Evolutionary conservation across 1,284 basidiomycete species (phyloP).

Genomic region (Cutaneotrichosporon curvatum): DNA sequence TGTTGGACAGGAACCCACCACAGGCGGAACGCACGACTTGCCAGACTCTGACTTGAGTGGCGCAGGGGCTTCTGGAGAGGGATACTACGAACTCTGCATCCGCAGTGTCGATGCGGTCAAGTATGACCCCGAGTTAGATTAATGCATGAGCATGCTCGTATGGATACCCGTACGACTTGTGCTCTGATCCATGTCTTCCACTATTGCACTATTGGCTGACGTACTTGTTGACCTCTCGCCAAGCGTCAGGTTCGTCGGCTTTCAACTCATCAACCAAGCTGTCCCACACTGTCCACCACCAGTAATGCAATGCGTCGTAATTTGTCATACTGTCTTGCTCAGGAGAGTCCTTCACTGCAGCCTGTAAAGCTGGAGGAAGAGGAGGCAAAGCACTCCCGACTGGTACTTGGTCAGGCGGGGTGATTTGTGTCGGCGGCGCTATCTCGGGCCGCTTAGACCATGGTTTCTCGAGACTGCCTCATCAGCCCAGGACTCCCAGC

Average conservation of each 20-base stretch:
- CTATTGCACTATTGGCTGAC: conserved; percentile 13
- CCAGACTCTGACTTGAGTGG: not conserved
- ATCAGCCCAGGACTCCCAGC: no score
- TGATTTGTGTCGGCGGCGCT: not conserved
- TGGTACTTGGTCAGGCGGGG: not conserved
- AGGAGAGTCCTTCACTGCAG: conserved; percentile 22
- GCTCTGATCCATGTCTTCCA: no score
- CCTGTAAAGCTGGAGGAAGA: conserved; percentile 12
- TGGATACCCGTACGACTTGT: not conserved
- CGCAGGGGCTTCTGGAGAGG: conserved; percentile 23
- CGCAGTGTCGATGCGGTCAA: conserved; percentile 43
- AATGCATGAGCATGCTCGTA: not conserved
- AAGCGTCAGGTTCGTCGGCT: conserved; percentile 22
- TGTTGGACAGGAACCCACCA: conserved; percentile 12
- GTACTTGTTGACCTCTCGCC: conserved; percentile 32
- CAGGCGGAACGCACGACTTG: not conserved
- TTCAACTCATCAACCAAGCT: conserved; percentile 36
- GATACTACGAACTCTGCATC: conserved; percentile 49
- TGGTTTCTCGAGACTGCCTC: conserved; percentile 46
- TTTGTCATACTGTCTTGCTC: conserved; percentile 29
- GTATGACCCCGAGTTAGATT: conserved; percentile 36
- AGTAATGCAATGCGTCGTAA: conserved; percentile 38
- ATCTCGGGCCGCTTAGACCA: conserved; percentile 30
- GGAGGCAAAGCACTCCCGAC: not conserved
- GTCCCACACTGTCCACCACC: conserved; percentile 47